A percentile compares a stretch with the other conserved stretches of the same genome.
Evolutionary conservation across 2,329 filamentous ascomycete genomes (phyloP).

Genomic region (Boeremia lycopersici): DNA sequence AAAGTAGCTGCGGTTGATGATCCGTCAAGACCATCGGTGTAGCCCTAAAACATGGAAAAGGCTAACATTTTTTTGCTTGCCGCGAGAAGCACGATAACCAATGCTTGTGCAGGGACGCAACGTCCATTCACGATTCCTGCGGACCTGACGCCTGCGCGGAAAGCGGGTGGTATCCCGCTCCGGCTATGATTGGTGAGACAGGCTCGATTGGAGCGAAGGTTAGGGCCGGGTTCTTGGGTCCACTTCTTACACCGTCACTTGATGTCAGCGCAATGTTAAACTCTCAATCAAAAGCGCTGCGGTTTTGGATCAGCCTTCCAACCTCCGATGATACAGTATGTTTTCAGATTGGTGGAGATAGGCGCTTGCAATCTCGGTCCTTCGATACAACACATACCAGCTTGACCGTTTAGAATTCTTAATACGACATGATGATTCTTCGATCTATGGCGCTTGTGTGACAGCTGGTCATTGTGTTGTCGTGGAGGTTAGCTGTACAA

Average conservation of each 20-base stretch:
- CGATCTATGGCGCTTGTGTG: slow-evolving; percentile 1
- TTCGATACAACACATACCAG: slow-evolving; percentile 1
- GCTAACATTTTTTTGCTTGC: slow-evolving; percentile 26
- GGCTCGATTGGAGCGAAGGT: slow-evolving; percentile 17
- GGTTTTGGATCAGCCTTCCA: neutral
- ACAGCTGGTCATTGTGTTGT: slow-evolving; percentile 1
- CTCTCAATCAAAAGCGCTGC: neutral
- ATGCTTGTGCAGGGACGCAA: slow-evolving; percentile 21
- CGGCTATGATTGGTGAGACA: slow-evolving; percentile 30
- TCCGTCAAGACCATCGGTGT: slow-evolving; percentile 8
- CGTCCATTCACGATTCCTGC: slow-evolving; percentile 9
- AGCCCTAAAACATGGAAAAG: slow-evolving; percentile 5
- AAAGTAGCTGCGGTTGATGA: slow-evolving; percentile 3
- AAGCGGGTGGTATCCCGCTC: slow-evolving; percentile 14
- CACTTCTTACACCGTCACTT: slow-evolving; percentile 22
- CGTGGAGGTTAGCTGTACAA: neutral
- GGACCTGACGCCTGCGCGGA: slow-evolving; percentile 20
- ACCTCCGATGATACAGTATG: slow-evolving; percentile 1
- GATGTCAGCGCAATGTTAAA: slow-evolving; percentile 12
- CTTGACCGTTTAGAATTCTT: slow-evolving; percentile 4
- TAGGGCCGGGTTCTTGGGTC: slow-evolving; percentile 21
- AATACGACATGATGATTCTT: neutral
- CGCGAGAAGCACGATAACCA: slow-evolving; percentile 43
- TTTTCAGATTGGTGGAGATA: slow-evolving; percentile 5
- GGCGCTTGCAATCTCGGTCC: slow-evolving; percentile 3